phyloP scores from a whole-genome alignment of 2,329 filamentous ascomycete genomes.

The Fusarium xylarioides region DNA sequence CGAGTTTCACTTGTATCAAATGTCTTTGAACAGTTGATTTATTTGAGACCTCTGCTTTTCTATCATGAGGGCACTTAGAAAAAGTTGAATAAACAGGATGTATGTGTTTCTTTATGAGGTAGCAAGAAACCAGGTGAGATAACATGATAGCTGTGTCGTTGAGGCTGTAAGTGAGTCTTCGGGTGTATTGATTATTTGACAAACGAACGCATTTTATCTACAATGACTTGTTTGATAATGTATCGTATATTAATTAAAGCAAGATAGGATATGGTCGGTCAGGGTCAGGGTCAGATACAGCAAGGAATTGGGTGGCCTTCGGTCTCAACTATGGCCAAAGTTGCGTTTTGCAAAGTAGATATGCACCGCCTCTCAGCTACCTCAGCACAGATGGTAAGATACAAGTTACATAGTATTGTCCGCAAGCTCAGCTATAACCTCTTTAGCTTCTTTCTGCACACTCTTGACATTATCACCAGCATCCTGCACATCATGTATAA shows the following conservation, averaged over 20 bases:
- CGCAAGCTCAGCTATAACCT: conserved; percentile 1
- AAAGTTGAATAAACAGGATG: too few species aligned
- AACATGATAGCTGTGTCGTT: neutral
- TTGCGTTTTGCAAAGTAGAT: neutral
- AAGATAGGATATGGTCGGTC: neutral
- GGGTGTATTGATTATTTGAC: neutral
- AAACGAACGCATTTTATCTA: neutral
- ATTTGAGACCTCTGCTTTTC: neutral
- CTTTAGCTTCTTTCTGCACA: conserved; percentile 42
- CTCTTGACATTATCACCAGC: conserved; percentile 52
- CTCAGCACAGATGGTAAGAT: neutral
- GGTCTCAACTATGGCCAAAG: neutral
- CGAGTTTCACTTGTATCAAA: neutral
- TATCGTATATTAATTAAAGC: too few species aligned
- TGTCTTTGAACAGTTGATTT: neutral
- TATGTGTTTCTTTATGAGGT: neutral
- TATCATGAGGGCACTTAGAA: neutral
- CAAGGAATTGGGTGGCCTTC: neutral
- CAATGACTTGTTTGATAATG: neutral
- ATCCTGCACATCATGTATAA: conserved; percentile 52
- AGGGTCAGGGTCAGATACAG: neutral
- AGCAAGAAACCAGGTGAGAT: neutral
- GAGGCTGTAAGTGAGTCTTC: neutral
- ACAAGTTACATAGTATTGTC: neutral
- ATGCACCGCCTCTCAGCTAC: neutral